Conservation (phyloP, 139 green algal species). For the Prasinococcaceae sp. region DNA sequence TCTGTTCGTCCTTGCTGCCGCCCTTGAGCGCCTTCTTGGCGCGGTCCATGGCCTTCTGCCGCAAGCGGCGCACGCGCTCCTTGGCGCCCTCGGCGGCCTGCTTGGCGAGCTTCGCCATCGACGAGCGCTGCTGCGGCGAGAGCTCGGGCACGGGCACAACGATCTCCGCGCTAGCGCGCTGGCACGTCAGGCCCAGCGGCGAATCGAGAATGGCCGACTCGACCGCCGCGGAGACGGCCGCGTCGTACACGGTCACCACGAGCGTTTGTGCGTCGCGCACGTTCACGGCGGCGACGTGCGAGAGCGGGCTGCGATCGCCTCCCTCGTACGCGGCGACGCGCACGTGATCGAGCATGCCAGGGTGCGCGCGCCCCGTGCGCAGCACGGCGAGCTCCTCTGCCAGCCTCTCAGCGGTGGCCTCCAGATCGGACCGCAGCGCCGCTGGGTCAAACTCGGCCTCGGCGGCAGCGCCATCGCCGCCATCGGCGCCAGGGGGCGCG, state of each 20-base stretch:
- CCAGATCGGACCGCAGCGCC: too few species aligned
- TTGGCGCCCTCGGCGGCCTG: conserved; percentile 46
- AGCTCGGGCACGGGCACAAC: conserved; percentile 34
- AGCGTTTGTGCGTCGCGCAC: conserved; percentile 52
- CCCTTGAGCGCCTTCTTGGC: conserved; percentile 5
- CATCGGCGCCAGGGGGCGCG: too few species aligned
- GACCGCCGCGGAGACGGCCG: conserved; percentile 32
- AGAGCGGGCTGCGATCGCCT: background rate
- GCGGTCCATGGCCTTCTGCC: conserved; percentile 34
- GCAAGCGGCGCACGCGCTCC: conserved; percentile 35
- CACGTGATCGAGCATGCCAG: conserved; percentile 2
- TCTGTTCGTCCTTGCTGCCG: conserved; percentile 7
- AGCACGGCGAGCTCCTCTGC: background rate
- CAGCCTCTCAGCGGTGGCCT: too few species aligned
- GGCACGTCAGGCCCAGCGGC: conserved; percentile 42
- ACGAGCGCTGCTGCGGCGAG: conserved; percentile 21
- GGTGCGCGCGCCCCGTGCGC: conserved; percentile 1
- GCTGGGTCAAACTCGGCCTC: too few species aligned
- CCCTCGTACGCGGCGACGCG: background rate
- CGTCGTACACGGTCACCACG: conserved; percentile 47
- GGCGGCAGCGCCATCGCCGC: too few species aligned
- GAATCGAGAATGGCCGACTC: conserved; percentile 41
- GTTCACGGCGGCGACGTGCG: conserved; percentile 20
- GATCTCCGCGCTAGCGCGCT: too few species aligned
- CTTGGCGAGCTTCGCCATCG: conserved; percentile 44